phyloP scores from a whole-genome alignment of 2,329 filamentous ascomycete genomes.

The Diaporthe sp. region DNA sequence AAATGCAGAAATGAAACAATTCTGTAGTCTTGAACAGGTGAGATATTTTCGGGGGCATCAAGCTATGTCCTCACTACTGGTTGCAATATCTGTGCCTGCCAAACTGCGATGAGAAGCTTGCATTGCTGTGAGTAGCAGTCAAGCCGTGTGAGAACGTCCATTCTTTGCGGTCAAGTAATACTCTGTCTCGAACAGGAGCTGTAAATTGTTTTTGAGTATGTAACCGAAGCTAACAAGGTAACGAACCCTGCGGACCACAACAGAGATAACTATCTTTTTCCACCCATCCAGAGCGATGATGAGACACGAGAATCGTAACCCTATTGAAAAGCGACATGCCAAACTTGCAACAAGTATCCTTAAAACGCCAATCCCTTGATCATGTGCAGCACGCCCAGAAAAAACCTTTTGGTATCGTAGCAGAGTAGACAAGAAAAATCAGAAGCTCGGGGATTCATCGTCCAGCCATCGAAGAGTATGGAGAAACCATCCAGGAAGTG shows the following conservation, averaged over 20 bases:
- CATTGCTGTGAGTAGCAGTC: background rate
- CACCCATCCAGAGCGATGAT: background rate
- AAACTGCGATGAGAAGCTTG: fast-evolving
- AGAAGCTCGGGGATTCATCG: background rate
- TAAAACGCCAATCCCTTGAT: background rate
- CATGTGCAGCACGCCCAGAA: background rate
- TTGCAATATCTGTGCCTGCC: background rate
- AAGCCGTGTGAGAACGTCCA: background rate
- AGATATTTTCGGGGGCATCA: background rate
- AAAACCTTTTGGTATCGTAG: conserved; percentile 19
- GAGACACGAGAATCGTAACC: background rate
- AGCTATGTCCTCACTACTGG: background rate
- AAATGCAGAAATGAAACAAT: no score
- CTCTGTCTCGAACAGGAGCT: background rate
- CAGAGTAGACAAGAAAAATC: background rate
- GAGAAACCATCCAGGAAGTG: background rate
- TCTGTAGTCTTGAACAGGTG: no score
- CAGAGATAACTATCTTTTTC: background rate
- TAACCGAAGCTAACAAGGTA: background rate
- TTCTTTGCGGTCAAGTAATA: no score
- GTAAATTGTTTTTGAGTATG: background rate
- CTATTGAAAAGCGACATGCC: background rate
- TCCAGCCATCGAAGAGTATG: background rate
- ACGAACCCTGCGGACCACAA: background rate
- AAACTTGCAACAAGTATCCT: background rate